Base-by-base conservation (phyloP, 139 green algal species). In the Chlamydomonas applanata region DNA sequence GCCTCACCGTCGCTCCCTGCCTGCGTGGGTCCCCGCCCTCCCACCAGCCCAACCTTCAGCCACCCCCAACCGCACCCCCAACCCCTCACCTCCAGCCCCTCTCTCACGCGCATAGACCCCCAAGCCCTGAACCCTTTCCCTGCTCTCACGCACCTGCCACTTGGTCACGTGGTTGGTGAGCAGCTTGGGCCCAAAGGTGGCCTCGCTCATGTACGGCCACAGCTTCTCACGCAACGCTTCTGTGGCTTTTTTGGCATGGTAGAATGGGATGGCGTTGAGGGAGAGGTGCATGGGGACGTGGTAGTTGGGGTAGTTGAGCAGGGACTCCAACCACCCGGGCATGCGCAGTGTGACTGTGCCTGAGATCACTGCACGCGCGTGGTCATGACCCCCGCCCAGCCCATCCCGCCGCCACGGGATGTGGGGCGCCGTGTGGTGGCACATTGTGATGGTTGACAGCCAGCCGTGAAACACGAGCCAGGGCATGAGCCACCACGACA, bases 381-480 rank as follows among this genome's bases (percentile, higher is more conserved):
- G 17, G 62, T 90, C 85, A 33, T 83, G 81, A 4, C 3, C 52
- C 57, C 13, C 22, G 64, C 2, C 40, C 24, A 35, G 17, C 19
- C 30, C 3, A 19, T 32, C 66, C 20, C 11, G 44, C 5, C 67
- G 56, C 34, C 45, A 82, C 1, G 82, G 64, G 2, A 87, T 78
- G 71, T 87, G 82, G 5, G 85, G 85, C n/a, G 72, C 85, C 9
- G 79, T 87, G 68, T 83, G 82, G 25, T 73, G 52, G 45, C 79
- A 34, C 46, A 87, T 63, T 4, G 74, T 76, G 30, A 90, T 56
- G 27, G 63, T 60, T 20, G 62, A 77, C 30, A 83, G 49, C 85
- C 85, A 90, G 3, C 65, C 27, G 56, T 90, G 81, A 73, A 90
- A 90, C 17, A 90, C 79, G 46, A 90, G 69, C 82, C 79, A 87